Base-by-base conservation (phyloP, 257 asterid genomes). In the Avicennia marina region DNA sequence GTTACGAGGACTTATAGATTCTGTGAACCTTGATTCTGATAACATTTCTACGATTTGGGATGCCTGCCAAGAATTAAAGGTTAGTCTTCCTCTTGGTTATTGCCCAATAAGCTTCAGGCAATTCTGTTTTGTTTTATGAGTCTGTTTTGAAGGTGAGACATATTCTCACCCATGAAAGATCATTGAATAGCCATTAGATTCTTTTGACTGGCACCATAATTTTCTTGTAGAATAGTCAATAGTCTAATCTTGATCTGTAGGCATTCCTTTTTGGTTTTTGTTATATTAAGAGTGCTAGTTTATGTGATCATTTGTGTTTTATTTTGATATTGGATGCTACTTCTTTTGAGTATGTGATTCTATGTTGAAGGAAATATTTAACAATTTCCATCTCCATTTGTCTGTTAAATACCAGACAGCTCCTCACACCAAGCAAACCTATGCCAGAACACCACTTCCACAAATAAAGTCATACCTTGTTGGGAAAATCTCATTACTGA, bases 51-150 rank as follows among this genome's bases (percentile, higher is more conserved):
- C 78, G 75, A 72, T 87, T 64, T 67, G 86, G 86, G 97, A 93
- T 69, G 80, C 72, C 48, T 89, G 95, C 68, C 85, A 82, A 71
- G 96, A 93, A 67, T 68, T 82, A 58, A 82, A 93, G 99, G 99
- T 86, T 59, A 54, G 76, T 41, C 40, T 63, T 64, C 15, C 25
- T 71, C 15, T 39, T 33, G 13, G 25, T 44, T 43, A 53, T 53
- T 13, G 3, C 8, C n/a, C n/a, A n/a, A n/a, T 57, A n/a, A 41
- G 15, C 6, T 47, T 41, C 22, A 29, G 38, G 4, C 33, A n/a
- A 45, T 55, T 17, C 53, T 50, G 53, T 50, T 42, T n/a, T 8
- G 18, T 24, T 15, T 54, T 22, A 11, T 29, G 55, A 22, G 54
- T 25, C 10, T 22, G 39, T 51, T 31, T 16, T 25, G 40, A 48